Evolutionary conservation across 345 rosid species (phyloP).

Genomic region (Excoecaria agallocha): DNA sequence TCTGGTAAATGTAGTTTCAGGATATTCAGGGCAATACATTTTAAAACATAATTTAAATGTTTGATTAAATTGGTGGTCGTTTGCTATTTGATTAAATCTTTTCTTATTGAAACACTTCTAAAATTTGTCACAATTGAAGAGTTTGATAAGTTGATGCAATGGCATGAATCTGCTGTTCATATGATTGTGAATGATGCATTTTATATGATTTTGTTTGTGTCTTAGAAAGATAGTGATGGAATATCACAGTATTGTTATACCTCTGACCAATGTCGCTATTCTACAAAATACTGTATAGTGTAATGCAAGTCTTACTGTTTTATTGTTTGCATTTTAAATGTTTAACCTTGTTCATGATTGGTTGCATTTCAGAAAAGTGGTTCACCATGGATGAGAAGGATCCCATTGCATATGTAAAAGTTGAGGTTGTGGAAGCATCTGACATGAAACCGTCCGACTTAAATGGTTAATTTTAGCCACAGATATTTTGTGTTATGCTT

Average conservation of each 20-base stretch:
- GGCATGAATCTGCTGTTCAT: background rate
- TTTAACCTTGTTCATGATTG: slow-evolving; percentile 2
- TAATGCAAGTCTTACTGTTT: background rate
- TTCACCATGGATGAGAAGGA: slow-evolving; percentile 79
- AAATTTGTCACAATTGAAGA: background rate
- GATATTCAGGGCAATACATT: background rate
- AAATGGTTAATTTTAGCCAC: slow-evolving; percentile 55
- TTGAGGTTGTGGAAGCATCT: slow-evolving; percentile 84
- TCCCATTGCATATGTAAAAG: slow-evolving; percentile 63
- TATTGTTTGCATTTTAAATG: background rate
- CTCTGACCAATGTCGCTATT: background rate
- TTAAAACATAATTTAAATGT: background rate
- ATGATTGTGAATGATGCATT: background rate
- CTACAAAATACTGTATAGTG: background rate
- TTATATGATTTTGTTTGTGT: background rate
- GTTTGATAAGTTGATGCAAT: background rate
- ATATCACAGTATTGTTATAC: background rate
- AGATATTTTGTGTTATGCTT: slow-evolving; percentile 1
- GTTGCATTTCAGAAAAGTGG: slow-evolving; percentile 61
- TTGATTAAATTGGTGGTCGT: background rate
- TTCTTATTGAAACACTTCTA: background rate
- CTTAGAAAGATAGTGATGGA: background rate
- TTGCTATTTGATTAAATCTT: background rate
- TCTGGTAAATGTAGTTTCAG: background rate
- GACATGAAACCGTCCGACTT: slow-evolving; percentile 80